Conservation (phyloP, 306 rosid genomes). For the Alnus rubra region DNA sequence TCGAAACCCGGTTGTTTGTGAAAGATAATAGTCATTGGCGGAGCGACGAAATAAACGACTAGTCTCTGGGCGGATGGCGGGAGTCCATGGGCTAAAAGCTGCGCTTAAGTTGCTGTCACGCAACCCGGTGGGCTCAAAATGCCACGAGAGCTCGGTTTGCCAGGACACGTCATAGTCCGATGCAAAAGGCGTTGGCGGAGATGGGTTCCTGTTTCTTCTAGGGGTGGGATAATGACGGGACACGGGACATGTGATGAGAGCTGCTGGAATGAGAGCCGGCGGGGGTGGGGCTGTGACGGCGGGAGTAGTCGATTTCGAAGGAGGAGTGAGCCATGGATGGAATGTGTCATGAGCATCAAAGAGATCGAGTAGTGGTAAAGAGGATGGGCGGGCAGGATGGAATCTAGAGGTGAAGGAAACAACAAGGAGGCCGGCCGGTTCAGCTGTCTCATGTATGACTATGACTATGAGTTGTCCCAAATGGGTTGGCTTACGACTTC, state of each 20-base stretch:
- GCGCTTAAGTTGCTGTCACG: slow-evolving; percentile 48
- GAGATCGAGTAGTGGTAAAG: neutral
- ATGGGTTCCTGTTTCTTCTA: slow-evolving; percentile 25
- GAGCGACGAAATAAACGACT: slow-evolving; percentile 45
- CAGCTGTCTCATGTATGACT: neutral
- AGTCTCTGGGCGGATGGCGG: slow-evolving; percentile 31
- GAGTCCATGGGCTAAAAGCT: slow-evolving; percentile 67
- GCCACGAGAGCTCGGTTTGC: slow-evolving; percentile 84
- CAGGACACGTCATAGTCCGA: slow-evolving; percentile 69
- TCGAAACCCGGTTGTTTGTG: slow-evolving; percentile 40
- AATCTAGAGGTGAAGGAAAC: neutral
- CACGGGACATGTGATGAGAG: slow-evolving; percentile 26
- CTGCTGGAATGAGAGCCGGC: slow-evolving; percentile 31
- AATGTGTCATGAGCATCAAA: neutral
- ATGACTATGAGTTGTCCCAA: neutral
- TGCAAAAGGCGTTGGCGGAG: slow-evolving; percentile 67
- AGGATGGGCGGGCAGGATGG: neutral
- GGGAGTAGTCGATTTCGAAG: slow-evolving; percentile 42
- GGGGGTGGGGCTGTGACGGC: slow-evolving; percentile 29
- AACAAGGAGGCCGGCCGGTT: too few species aligned
- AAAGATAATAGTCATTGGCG: slow-evolving; percentile 68
- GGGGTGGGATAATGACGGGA: slow-evolving; percentile 17
- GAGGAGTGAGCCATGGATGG: slow-evolving; percentile 58
- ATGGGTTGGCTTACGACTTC: neutral
- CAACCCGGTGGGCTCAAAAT: slow-evolving; percentile 62